These are phyloP conservation scores for Diatrype stigma DNA, from an alignment of 2,329 filamentous ascomycete genomes.

Conservation along the genomic window DNA sequence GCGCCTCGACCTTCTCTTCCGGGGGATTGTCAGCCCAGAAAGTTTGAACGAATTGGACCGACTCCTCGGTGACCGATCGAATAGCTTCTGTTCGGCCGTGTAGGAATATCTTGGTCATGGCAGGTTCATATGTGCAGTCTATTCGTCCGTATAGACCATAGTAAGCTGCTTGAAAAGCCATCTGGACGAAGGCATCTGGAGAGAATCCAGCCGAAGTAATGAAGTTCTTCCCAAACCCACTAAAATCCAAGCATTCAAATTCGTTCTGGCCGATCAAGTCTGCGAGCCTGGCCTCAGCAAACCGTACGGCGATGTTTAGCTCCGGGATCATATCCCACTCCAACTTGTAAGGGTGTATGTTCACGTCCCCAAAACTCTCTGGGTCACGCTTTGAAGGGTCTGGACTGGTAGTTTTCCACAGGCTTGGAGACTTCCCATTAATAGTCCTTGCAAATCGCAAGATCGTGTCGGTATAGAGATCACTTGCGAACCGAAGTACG, in stretches of 20 bases:
- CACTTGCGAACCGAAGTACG: conserved; percentile 90
- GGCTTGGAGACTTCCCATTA: conserved; percentile 84
- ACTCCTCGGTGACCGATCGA: conserved; percentile 76
- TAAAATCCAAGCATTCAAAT: conserved; percentile 87
- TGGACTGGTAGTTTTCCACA: conserved; percentile 88
- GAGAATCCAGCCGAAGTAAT: conserved; percentile 97
- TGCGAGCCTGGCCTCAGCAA: conserved; percentile 89
- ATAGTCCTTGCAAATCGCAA: conserved; percentile 92
- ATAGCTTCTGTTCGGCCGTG: conserved; percentile 95
- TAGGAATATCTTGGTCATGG: conserved; percentile 93
- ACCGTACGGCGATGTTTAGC: conserved; percentile 83
- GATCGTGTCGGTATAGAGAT: conserved; percentile 96
- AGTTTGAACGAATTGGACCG: conserved; percentile 81
- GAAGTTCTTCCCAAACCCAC: conserved; percentile 90
- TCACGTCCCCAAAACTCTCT: conserved; percentile 86
- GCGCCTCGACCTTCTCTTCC: conserved; percentile 77
- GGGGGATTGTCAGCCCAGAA: conserved; percentile 93
- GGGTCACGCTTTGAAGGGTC: conserved; percentile 91
- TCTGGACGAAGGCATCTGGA: conserved; percentile 95
- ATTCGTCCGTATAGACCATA: conserved; percentile 92
- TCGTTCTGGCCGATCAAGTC: conserved; percentile 97
- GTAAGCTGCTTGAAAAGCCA: conserved; percentile 98
- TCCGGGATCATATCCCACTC: conserved; percentile 98
- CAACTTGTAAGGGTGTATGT: conserved; percentile 88
- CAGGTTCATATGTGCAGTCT: conserved; percentile 94